phyloP scores from a whole-genome alignment of 1,284 basidiomycete species.

The Mrakiaceae sp. region DNA sequence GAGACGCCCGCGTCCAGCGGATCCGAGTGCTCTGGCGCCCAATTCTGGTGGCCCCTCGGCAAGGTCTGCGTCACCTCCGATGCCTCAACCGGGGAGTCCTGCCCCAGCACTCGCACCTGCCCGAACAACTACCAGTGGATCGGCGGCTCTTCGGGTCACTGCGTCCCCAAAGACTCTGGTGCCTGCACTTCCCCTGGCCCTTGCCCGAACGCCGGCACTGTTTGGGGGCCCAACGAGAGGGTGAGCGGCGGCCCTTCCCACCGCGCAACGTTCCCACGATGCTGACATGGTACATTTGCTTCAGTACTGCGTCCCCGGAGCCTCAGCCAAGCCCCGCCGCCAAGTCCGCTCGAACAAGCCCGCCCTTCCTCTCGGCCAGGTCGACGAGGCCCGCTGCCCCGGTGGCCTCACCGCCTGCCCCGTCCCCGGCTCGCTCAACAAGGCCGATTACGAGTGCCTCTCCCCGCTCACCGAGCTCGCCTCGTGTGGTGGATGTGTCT shows the following conservation, averaged over 20 bases:
- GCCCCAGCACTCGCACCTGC: background rate
- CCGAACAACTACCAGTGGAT: background rate
- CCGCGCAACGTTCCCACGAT: background rate
- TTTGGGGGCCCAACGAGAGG: background rate
- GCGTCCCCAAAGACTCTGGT: background rate
- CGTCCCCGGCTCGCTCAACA: background rate
- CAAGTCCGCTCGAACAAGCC: background rate
- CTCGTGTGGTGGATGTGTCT: conserved; percentile 58
- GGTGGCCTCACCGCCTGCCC: conserved; percentile 8
- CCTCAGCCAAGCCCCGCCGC: background rate
- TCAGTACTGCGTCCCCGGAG: background rate
- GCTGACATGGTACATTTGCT: background rate
- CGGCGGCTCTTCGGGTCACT: background rate
- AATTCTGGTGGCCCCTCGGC: conserved; percentile 1
- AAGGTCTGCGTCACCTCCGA: background rate
- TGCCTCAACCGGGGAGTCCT: background rate
- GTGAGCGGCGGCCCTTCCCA: background rate
- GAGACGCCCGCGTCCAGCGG: background rate
- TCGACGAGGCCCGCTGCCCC: conserved; percentile 8
- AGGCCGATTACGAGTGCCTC: conserved; percentile 10
- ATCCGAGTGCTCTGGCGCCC: background rate
- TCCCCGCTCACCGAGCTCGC: conserved; percentile 8
- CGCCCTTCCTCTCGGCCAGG: conserved; percentile 1
- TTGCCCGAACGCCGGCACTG: background rate
- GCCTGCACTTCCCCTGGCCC: background rate